Conservation (phyloP, 139 green algal species). For the Chlorella sp. region DNA sequence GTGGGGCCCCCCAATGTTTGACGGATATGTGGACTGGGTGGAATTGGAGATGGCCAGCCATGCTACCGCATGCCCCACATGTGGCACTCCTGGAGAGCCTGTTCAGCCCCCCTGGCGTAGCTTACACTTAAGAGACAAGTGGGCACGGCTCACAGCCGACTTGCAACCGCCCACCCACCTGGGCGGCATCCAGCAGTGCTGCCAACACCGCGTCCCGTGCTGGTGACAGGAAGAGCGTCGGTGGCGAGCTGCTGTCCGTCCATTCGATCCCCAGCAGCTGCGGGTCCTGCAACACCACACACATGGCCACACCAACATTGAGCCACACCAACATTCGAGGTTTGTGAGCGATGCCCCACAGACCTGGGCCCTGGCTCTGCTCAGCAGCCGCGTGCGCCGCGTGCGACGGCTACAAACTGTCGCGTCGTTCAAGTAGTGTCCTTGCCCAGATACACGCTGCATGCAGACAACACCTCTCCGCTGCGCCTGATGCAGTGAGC, state of each 20-base stretch:
- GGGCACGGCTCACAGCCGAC: not conserved
- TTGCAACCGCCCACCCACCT: not conserved
- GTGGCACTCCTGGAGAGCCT: too few relatives aligned
- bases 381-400: too few relatives aligned
- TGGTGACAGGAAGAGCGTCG: not conserved
- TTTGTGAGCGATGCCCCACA: too few relatives aligned
- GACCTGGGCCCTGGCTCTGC: too few relatives aligned
- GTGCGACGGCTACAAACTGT: too few relatives aligned
- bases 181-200: not conserved
- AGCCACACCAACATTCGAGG: not conserved
- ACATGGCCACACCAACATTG: not conserved
- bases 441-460: too few relatives aligned
- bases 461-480: too few relatives aligned
- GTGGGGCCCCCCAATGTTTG: not conserved
- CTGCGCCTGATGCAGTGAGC: too few relatives aligned
- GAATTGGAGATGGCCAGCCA: not conserved
- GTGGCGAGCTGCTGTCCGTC: not conserved
- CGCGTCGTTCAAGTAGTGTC: too few relatives aligned
- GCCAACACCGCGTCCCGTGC: not conserved
- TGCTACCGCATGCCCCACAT: too few relatives aligned
- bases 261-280: not conserved
- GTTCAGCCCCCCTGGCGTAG: too few relatives aligned
- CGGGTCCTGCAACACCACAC: not conserved
- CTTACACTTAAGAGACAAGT: not conserved
- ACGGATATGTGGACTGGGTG: not conserved